phyloP scores from a whole-genome alignment of 345 rosid genomes.

The Lagerstroemia speciosa region DNA sequence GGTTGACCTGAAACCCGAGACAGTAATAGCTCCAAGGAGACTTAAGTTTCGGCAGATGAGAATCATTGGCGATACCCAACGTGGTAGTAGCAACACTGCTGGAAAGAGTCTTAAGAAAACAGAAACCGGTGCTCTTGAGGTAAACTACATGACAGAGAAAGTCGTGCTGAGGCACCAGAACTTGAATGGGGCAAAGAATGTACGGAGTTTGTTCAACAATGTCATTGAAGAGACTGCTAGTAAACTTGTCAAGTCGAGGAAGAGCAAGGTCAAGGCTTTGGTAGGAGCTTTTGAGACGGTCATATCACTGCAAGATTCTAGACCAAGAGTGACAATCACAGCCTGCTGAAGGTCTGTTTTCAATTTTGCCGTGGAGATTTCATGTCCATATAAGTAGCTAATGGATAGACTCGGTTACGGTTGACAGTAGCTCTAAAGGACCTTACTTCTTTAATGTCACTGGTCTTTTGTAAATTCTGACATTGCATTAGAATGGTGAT shows the following conservation, averaged over 20 bases:
- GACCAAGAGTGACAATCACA: constrained; percentile 21
- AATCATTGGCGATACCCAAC: constrained; percentile 21
- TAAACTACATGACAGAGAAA: constrained; percentile 20
- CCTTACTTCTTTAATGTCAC: background rate
- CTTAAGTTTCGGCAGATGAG: constrained; percentile 43
- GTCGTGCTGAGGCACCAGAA: constrained; percentile 43
- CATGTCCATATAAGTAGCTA: background rate
- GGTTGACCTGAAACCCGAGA: constrained; percentile 35
- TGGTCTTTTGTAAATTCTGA: background rate
- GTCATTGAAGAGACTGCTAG: constrained; percentile 76
- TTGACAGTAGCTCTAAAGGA: background rate
- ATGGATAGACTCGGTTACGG: too few relatives aligned
- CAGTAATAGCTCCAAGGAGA: constrained; percentile 30
- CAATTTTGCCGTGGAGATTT: background rate
- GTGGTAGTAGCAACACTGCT: constrained; percentile 18
- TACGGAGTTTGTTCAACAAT: constrained; percentile 40
- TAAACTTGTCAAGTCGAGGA: constrained; percentile 47
- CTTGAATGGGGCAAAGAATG: constrained; percentile 35
- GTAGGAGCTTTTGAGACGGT: constrained; percentile 85
- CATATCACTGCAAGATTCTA: constrained; percentile 56
- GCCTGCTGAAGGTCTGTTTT: constrained; percentile 8
- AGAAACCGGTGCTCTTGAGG: constrained; percentile 12
- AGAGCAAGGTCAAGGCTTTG: constrained; percentile 79
- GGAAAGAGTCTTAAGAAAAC: constrained; percentile 17
- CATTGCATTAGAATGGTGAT: background rate